These are phyloP conservation scores for Zygotorulaspora chibaensis DNA, from an alignment of 805 yeast species.

Conservation along the genomic window DNA sequence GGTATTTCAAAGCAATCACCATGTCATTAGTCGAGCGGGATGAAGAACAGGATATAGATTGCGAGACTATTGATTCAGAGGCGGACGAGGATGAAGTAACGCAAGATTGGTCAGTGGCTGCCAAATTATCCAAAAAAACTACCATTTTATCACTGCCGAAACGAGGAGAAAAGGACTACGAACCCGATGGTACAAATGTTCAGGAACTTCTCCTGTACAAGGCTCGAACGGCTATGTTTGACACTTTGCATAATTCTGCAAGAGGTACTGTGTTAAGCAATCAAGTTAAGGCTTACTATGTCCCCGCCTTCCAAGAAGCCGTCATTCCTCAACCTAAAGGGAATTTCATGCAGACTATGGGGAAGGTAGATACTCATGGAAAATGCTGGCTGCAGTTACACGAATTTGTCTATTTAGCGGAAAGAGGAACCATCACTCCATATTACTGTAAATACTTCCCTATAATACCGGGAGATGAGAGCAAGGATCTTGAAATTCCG, in stretches of 20 bases:
- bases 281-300: conserved; percentile 49
- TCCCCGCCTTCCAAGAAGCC: conserved; percentile 33
- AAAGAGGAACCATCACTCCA: conserved; percentile 65
- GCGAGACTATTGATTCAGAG: conserved; percentile 14
- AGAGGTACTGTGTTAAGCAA: conserved; percentile 49
- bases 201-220: conserved; percentile 47
- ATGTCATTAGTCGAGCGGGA: background rate
- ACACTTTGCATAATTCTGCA: conserved; percentile 47
- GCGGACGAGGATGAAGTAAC: conserved; percentile 42
- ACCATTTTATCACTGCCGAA: conserved; percentile 43
- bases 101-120: conserved; percentile 51
- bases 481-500: conserved; percentile 33
- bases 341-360: conserved; percentile 67
- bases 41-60: background rate
- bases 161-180: conserved; percentile 82
- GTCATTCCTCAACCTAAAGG: conserved; percentile 57
- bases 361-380: conserved; percentile 48
- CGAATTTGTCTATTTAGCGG: conserved; percentile 73
- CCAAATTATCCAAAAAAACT: conserved; percentile 24
- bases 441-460: conserved; percentile 26
- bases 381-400: conserved; percentile 53
- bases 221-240: conserved; percentile 68
- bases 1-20: background rate
- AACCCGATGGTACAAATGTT: conserved; percentile 65
- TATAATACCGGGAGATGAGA: conserved; percentile 4